A percentile compares a stretch with the other conserved stretches of the same genome.
These are phyloP conservation scores for Neurospora terricola DNA, from an alignment of 495 filamentous ascomycete species.

Conservation along the genomic window DNA sequence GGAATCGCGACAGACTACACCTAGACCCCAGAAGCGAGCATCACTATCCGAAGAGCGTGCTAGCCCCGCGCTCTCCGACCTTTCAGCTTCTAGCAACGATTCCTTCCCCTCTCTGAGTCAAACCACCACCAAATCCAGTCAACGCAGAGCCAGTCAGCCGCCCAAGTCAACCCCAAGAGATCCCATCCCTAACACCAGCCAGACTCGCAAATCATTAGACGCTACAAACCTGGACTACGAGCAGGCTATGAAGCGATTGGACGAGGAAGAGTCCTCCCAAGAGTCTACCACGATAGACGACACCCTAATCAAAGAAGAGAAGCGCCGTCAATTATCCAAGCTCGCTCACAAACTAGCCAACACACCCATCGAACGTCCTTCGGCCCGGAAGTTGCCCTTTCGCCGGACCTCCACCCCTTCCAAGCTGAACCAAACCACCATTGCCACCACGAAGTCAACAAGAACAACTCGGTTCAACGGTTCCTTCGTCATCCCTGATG, in stretches of 20 bases:
- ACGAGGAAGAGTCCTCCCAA: slow-evolving; percentile 15
- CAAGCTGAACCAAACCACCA: not conserved
- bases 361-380: slow-evolving; percentile 19
- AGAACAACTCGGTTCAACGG: not conserved
- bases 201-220: slow-evolving; percentile 13
- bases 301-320: not conserved
- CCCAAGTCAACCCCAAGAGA: slow-evolving; percentile 3
- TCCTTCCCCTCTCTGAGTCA: slow-evolving; percentile 30
- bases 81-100: slow-evolving; percentile 8
- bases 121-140: not conserved
- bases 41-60: slow-evolving; percentile 5
- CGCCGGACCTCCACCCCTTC: not conserved
- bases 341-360: slow-evolving; percentile 5
- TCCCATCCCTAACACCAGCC: slow-evolving; percentile 4
- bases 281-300: not conserved
- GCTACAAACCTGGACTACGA: slow-evolving; percentile 22
- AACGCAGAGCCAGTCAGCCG: not conserved
- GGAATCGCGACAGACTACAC: not conserved
- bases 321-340: not conserved
- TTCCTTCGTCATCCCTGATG: slow-evolving; percentile 24
- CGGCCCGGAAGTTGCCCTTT: not conserved
- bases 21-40: not conserved
- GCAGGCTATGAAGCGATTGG: slow-evolving; percentile 25
- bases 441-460: not conserved
- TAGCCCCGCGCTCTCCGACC: slow-evolving; percentile 5